Percentiles rank a stretch among this genome's conserved stretches.
phyloP scores from a whole-genome alignment of 2,329 filamentous ascomycete species.

The Xylaria sp. region DNA sequence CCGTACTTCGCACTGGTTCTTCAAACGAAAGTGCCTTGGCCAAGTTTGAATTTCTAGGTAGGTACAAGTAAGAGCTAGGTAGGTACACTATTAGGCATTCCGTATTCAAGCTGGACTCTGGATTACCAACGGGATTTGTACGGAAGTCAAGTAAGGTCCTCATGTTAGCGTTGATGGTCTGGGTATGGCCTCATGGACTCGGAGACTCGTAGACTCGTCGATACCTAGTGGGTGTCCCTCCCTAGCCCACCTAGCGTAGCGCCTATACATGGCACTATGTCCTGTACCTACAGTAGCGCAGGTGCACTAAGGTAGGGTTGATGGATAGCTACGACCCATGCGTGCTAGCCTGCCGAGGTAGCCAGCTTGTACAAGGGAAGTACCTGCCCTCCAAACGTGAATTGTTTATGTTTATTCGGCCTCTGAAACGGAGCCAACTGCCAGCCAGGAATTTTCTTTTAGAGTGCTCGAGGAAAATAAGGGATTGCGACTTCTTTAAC shows the following conservation, averaged over 20 bases:
- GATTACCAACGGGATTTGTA: neutral
- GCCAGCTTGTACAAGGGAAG: slow-evolving; percentile 16
- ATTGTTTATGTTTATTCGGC: slow-evolving; percentile 22
- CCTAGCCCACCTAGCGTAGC: neutral
- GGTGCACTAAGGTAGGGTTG: neutral
- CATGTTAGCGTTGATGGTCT: no score
- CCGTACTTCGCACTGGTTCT: neutral
- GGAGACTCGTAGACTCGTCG: no score
- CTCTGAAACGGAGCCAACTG: slow-evolving; percentile 20
- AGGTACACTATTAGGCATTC: neutral
- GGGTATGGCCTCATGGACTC: no score
- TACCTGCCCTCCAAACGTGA: slow-evolving; percentile 3
- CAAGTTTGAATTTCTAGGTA: neutral
- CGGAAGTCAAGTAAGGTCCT: no score
- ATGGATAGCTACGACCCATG: neutral
- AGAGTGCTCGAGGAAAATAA: slow-evolving; percentile 1
- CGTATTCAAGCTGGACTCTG: neutral
- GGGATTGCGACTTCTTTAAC: slow-evolving; percentile 15
- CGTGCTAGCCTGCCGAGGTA: neutral
- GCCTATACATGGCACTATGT: neutral
- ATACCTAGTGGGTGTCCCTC: neutral
- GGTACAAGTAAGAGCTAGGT: neutral
- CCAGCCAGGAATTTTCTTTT: neutral
- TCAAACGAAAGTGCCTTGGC: neutral
- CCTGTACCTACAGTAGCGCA: neutral